These are phyloP conservation scores for Candida ascalaphidarum DNA, from an alignment of 805 yeast genomes.

Conservation along the genomic window DNA sequence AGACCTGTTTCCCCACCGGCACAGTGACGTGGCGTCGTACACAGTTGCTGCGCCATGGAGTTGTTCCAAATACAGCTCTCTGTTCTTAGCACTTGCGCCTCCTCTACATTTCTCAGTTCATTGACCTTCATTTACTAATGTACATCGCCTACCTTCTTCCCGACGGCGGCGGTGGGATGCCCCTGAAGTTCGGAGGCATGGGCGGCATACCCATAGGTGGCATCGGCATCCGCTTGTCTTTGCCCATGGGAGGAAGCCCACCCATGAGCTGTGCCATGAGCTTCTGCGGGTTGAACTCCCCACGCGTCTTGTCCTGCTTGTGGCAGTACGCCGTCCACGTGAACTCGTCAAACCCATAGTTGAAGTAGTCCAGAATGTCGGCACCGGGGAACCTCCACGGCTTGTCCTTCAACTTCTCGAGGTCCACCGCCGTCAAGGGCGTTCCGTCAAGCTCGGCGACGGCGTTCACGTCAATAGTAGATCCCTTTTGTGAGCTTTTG, in stretches of 20 bases:
- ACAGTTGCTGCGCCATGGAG: too few species aligned
- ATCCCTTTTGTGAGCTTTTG: conserved; percentile 16
- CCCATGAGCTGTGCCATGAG: conserved; percentile 56
- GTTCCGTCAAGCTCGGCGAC: conserved; percentile 71
- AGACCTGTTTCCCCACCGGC: too few species aligned
- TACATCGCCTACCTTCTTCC: too few species aligned
- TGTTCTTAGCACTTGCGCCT: too few species aligned
- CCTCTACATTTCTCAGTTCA: too few species aligned
- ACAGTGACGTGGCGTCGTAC: too few species aligned
- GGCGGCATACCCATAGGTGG: conserved; percentile 15
- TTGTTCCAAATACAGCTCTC: too few species aligned
- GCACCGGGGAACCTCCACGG: conserved; percentile 99
- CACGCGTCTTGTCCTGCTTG: conserved; percentile 75
- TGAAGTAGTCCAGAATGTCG: conserved; percentile 88
- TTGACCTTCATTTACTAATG: too few species aligned
- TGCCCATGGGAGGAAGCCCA: conserved; percentile 13
- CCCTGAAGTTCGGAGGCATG: conserved; percentile 18
- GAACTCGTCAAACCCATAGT: conserved; percentile 92
- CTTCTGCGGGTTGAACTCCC: conserved; percentile 77
- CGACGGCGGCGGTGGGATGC: too few species aligned
- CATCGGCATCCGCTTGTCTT: conserved; percentile 8
- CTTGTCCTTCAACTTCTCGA: conserved; percentile 80
- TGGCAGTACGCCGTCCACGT: conserved; percentile 92
- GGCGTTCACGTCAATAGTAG: conserved; percentile 56
- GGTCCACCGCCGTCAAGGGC: conserved; percentile 72